These are phyloP conservation scores for Viridothelium virens DNA, from an alignment of 495 filamentous ascomycete genomes.

Conservation along the genomic window DNA sequence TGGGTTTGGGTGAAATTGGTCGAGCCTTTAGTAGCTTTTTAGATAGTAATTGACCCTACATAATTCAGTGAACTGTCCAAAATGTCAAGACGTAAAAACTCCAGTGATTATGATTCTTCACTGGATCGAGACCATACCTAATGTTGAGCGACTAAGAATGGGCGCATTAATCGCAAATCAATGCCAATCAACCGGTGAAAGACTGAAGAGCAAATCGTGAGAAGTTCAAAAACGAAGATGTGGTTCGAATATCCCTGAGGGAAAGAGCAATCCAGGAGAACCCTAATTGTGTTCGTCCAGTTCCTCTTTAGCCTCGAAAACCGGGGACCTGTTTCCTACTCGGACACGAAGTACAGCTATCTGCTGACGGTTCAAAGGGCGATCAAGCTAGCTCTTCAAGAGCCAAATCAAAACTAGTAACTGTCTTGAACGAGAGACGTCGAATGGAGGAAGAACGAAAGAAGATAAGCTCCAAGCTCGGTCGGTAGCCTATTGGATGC, in stretches of 20 bases:
- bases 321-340: neutral
- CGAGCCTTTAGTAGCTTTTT: neutral
- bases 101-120: neutral
- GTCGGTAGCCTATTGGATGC: neutral
- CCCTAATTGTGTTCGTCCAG: neutral
- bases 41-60: neutral
- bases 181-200: neutral
- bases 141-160: neutral
- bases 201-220: neutral
- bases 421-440: constrained; percentile 6
- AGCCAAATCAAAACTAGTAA: neutral
- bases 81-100: neutral
- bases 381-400: neutral
- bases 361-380: neutral
- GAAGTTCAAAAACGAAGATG: neutral
- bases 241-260: neutral
- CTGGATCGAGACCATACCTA: neutral
- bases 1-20: neutral
- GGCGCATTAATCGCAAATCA: neutral
- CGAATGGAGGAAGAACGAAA: constrained; percentile 9
- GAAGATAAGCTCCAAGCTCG: constrained; percentile 10
- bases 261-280: neutral
- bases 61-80: neutral
- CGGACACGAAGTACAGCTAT: neutral
- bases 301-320: neutral